A percentile compares a stretch with the other conserved stretches of the same genome.
Conservation (phyloP, 768 basidiomycete species). For the Pulveroboletus sp. region DNA sequence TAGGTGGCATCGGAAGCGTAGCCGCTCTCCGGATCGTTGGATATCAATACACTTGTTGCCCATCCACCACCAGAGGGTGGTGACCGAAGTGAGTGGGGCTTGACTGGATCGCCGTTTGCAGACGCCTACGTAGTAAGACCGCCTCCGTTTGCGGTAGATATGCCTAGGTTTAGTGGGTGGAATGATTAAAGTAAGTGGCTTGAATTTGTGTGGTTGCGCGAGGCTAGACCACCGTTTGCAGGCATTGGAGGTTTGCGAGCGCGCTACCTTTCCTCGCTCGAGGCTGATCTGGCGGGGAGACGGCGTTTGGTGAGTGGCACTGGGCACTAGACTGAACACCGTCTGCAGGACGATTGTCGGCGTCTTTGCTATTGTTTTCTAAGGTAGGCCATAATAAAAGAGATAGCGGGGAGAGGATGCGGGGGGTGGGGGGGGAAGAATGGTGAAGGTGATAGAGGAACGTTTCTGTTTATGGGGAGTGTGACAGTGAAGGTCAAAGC, state of each 20-base stretch:
- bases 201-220: not conserved
- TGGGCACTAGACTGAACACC: not conserved
- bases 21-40: no score
- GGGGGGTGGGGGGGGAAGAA: not conserved
- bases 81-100: not conserved
- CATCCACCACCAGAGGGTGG: not conserved
- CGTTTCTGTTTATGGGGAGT: constrained; percentile 11
- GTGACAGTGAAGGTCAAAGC: constrained; percentile 12
- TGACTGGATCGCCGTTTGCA: no score
- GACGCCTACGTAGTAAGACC: no score
- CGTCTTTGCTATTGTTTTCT: not conserved
- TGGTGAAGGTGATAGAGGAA: not conserved
- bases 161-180: no score
- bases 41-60: not conserved
- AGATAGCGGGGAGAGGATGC: not conserved
- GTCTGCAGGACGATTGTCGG: not conserved
- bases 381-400: not conserved
- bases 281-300: not conserved
- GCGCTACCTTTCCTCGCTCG: not conserved
- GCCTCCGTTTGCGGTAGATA: no score
- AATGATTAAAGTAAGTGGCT: constrained; percentile 1
- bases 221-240: not conserved
- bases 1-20: not conserved
- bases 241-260: not conserved
- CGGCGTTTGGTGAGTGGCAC: constrained; percentile 8